Percentiles rank a stretch among this genome's conserved stretches.
Evolutionary conservation across 1,284 basidiomycete species (phyloP).

Genomic region (Afroboletus lepidellus): DNA sequence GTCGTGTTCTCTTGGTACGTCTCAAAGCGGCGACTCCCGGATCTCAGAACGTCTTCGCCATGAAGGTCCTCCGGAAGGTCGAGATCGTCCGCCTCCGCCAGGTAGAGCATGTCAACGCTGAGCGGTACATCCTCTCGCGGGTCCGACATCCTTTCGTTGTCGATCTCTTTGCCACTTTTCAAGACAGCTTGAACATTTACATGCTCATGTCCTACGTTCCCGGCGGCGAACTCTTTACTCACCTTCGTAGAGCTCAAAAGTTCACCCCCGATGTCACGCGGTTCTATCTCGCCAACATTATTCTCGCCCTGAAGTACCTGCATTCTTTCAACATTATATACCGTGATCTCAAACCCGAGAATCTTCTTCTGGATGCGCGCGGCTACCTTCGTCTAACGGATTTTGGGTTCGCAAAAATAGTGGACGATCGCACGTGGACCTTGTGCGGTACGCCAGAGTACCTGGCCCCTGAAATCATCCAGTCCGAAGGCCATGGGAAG

Average conservation of each 20-base stretch:
- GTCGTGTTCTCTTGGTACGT: slow-evolving; percentile 83
- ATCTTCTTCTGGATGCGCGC: slow-evolving; percentile 90
- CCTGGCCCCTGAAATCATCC: slow-evolving; percentile 92
- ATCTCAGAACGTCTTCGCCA: slow-evolving; percentile 74
- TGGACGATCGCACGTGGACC: slow-evolving; percentile 99
- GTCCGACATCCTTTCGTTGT: slow-evolving; percentile 82
- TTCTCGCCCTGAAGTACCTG: slow-evolving; percentile 92
- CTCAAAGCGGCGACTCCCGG: slow-evolving; percentile 51
- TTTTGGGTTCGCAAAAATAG: slow-evolving; percentile 98
- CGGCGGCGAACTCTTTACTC: slow-evolving; percentile 95
- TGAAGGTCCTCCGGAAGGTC: slow-evolving; percentile 91
- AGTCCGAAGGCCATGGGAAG: slow-evolving; percentile 97
- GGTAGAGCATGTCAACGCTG: slow-evolving; percentile 97
- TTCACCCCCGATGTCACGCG: slow-evolving; percentile 98
- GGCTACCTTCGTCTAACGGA: slow-evolving; percentile 97
- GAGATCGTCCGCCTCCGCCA: slow-evolving; percentile 96
- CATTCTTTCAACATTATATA: slow-evolving; percentile 99
- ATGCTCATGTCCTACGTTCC: slow-evolving; percentile 99
- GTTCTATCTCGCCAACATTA: slow-evolving; percentile 97
- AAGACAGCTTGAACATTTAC: slow-evolving; percentile 93
- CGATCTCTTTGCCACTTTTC: slow-evolving; percentile 93
- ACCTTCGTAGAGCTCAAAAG: slow-evolving; percentile 86
- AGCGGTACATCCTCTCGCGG: slow-evolving; percentile 90
- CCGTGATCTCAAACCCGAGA: slow-evolving; percentile 97
- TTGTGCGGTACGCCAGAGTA: slow-evolving; percentile 98